Percentiles rank a stretch among this genome's conserved stretches.
These are phyloP conservation scores for Proliferodiscus dingleyae DNA, from an alignment of 2,329 filamentous ascomycete species.

Conservation along the genomic window DNA sequence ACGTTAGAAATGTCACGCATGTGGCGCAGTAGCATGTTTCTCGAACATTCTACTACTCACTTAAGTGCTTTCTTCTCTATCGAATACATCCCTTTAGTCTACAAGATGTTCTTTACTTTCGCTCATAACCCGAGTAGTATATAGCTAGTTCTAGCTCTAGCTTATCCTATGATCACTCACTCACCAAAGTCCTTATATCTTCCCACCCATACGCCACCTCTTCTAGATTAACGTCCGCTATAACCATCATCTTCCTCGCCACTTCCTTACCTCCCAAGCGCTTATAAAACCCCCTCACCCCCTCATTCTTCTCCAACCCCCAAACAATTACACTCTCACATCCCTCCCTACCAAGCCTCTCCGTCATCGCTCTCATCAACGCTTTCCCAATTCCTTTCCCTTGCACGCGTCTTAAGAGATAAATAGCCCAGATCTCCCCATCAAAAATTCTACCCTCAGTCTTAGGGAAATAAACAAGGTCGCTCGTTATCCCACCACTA, in stretches of 20 bases:
- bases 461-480: conserved; percentile 4
- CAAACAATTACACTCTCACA: conserved; percentile 5
- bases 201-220: conserved; percentile 8
- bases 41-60: too few relatives aligned
- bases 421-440: conserved; percentile 6
- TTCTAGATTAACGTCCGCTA: conserved; percentile 4
- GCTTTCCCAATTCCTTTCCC: conserved; percentile 7
- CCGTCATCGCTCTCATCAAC: conserved; percentile 3
- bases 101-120: background rate
- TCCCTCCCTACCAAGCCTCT: conserved; percentile 3
- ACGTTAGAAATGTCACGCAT: too few relatives aligned
- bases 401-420: conserved; percentile 5
- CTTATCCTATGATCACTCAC: background rate
- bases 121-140: background rate
- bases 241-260: conserved; percentile 5
- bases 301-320: conserved; percentile 3
- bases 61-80: too few relatives aligned
- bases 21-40: too few relatives aligned
- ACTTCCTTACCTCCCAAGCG: conserved; percentile 6
- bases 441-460: conserved; percentile 6
- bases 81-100: too few relatives aligned
- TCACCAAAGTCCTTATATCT: conserved; percentile 5
- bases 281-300: conserved; percentile 5
- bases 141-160: background rate
- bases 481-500: conserved; percentile 6